Evolutionary conservation across 306 rosid genomes (phyloP), one percentile per base, ranked within the genome.

Genomic region (Lathyrus sativus): DNA sequence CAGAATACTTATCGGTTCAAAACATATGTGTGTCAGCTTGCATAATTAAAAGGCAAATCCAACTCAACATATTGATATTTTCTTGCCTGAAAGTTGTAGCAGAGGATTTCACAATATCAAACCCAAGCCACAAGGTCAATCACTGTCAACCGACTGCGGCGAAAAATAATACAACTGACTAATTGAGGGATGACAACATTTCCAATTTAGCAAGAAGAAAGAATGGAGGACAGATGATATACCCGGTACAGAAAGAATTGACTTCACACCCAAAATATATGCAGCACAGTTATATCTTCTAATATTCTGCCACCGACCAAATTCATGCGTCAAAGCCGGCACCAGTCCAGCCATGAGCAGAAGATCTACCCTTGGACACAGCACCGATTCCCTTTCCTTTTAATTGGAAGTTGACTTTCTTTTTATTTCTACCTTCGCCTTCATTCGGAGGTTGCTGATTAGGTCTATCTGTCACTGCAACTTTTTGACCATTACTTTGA

Each of bases 351-450:
- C 91, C 98, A 65, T 92, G 76, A 35, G 78, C 82, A 7, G 85
- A 70, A 78, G 95, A 51, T 82, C 90, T 90, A 46, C 95, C 88
- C 78, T 86, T 89, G 26, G 92, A 74, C 79, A 82, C 85, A 11
- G 86, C 96, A 53, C 96, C 98, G 33, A 88, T 78, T 83, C 93
- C 96, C 79, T 76, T 92, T 77, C 96, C 98, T 82, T 86, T 87
- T 58, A 85, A 77, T 42, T 86, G 96, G 62, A 81, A 73, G 80
- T 83, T 90, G 38, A 49, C 80, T 79, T 84, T 92, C 93, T 85
- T 92, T 74, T 81, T 92, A 22, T 44, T 85, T 76, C 74, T 84
- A 81, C 88, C 95, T 67, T 85, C 96, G 9, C 79, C 85, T 79
- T 85, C 96, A 38, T 75, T 63, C 54, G 67, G 68, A 61, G 72